phyloP scores from a whole-genome alignment of 2,329 filamentous ascomycete genomes.

The Raffaelea arxii region DNA sequence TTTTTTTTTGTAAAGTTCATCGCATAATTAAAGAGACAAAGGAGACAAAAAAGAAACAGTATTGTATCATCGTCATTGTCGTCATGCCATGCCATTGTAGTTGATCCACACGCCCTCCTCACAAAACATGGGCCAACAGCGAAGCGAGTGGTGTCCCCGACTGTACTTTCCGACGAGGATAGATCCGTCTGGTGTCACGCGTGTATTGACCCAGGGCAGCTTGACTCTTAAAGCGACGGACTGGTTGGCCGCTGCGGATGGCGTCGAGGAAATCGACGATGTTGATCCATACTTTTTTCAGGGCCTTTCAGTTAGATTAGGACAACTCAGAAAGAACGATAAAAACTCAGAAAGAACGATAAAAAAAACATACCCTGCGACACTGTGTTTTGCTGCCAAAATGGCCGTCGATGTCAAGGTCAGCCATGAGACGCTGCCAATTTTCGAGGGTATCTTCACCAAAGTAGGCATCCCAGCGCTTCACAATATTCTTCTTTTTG shows the following conservation, averaged over 20 bases:
- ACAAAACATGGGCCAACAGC: not conserved
- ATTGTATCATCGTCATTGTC: too few species aligned
- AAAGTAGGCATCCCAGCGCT: constrained; percentile 21
- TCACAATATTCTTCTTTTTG: not conserved
- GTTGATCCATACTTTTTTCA: constrained; percentile 33
- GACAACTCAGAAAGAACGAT: not conserved
- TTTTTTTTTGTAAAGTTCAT: too few species aligned
- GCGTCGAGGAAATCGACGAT: constrained; percentile 35
- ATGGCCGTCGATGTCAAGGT: constrained; percentile 28
- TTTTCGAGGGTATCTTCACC: constrained; percentile 24
- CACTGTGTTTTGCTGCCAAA: constrained; percentile 35
- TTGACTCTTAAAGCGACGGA: constrained; percentile 23
- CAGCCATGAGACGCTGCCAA: constrained; percentile 34
- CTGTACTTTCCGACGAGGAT: not conserved
- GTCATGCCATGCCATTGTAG: too few species aligned
- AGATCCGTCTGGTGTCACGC: not conserved
- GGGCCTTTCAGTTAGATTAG: constrained; percentile 20
- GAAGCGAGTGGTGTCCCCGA: not conserved
- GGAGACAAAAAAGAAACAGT: too few species aligned
- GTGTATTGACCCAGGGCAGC: constrained; percentile 16
- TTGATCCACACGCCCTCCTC: too few species aligned
- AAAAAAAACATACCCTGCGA: constrained; percentile 24
- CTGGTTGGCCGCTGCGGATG: constrained; percentile 13
- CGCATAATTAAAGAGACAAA: too few species aligned
- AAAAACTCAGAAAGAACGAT: not conserved